Conservation (phyloP, 805 yeast genomes). For the Trichomonascus vanleenenianus region DNA sequence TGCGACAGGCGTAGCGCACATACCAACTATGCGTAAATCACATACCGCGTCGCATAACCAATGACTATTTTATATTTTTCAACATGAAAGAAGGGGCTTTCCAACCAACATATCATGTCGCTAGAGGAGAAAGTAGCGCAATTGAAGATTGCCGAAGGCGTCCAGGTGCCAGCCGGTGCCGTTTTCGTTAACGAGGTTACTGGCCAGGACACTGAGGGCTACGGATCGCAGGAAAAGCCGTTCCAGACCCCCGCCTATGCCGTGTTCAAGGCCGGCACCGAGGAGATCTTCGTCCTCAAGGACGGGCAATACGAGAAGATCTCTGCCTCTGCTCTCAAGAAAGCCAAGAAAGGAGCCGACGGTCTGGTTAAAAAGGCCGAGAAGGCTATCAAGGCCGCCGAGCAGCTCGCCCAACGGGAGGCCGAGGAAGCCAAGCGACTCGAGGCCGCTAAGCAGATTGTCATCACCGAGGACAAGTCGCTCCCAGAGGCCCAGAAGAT, state of each 20-base stretch:
- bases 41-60: neutral
- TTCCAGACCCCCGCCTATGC: constrained; percentile 83
- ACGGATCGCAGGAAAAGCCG: constrained; percentile 64
- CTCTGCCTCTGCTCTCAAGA: constrained; percentile 84
- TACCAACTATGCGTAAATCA: neutral
- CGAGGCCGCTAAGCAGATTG: constrained; percentile 72
- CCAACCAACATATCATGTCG: neutral
- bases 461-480: constrained; percentile 62
- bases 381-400: constrained; percentile 48
- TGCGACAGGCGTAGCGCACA: too few species aligned
- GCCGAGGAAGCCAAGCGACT: constrained; percentile 68
- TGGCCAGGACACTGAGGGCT: constrained; percentile 57
- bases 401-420: constrained; percentile 47
- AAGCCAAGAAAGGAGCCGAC: constrained; percentile 93
- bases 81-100: neutral
- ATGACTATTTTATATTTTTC: neutral
- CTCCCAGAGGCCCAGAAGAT: constrained; percentile 61
- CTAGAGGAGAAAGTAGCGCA: constrained; percentile 14
- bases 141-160: constrained; percentile 10
- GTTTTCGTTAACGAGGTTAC: constrained; percentile 65
- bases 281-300: constrained; percentile 48
- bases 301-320: constrained; percentile 66
- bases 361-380: constrained; percentile 77
- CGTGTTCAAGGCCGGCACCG: constrained; percentile 40
- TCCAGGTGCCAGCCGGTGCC: constrained; percentile 6